A percentile compares a stretch with the other conserved stretches of the same genome.
phyloP scores from a whole-genome alignment of 2,329 filamentous ascomycete species.

The Capronia americana region DNA sequence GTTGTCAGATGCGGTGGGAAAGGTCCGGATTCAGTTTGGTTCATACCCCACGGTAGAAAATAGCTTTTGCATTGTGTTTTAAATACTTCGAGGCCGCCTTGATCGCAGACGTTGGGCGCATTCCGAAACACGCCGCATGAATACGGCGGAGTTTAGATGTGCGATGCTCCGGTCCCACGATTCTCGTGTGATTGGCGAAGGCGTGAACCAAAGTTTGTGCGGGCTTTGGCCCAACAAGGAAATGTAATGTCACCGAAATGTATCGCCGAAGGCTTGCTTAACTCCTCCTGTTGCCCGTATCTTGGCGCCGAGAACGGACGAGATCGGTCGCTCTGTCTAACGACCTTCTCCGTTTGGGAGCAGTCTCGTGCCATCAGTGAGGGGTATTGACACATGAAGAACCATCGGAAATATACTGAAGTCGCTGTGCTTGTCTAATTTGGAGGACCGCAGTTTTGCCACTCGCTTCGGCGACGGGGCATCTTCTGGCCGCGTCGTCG shows the following conservation, averaged over 20 bases:
- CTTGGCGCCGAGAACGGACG: neutral
- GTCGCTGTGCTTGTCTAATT: neutral
- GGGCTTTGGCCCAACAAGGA: neutral
- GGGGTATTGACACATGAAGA: neutral
- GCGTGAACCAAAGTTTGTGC: neutral
- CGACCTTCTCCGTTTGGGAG: neutral
- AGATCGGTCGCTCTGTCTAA: neutral
- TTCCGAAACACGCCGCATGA: neutral
- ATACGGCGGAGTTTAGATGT: conserved; percentile 1
- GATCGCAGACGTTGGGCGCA: neutral
- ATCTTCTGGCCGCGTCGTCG: neutral
- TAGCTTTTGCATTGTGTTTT: neutral
- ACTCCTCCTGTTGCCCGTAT: neutral
- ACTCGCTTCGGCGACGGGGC: neutral
- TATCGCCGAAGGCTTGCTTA: neutral
- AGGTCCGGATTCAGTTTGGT: neutral
- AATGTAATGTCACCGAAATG: too few species aligned
- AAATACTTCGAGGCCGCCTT: neutral
- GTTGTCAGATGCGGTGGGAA: neutral
- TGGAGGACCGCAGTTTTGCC: neutral
- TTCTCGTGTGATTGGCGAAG: conserved; percentile 7
- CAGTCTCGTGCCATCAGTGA: neutral
- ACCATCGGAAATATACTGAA: neutral
- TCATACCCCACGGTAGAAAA: neutral
- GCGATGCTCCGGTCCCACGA: neutral